Evolutionary conservation across 148 eudicot genomes (phyloP), one percentile per base, ranked within the genome.

Genomic region (Rheum nobile): DNA sequence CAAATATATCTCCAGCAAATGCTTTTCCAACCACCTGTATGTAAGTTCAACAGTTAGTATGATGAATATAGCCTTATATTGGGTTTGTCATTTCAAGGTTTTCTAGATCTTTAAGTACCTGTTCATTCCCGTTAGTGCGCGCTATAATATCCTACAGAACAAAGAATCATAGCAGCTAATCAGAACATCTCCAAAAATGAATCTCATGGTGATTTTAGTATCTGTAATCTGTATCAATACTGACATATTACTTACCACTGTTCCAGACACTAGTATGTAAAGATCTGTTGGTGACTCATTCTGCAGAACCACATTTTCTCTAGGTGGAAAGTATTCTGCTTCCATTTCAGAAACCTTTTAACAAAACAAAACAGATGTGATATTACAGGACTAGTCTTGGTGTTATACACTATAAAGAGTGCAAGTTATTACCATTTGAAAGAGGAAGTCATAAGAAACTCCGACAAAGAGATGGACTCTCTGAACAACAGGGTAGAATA

Each of bases 291-390:
- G 79, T 10, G 94, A 82, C 77, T 93, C 96, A 34, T 87, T 90
- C 32, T 86, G 89, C 77, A 93, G 67, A 79, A 90, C 87, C 5
- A 93, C 88, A 61, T 90, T 96, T 77, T 93, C 98, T 80, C 92
- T 81, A 48, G 98, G 98, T 6, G 98, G 98, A 35, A 89, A 77
- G 75, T 88, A 93, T 71, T 93, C 98, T 0, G 94, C 94, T 80
- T 86, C 89, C 91, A 89, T 89, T 37, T 85, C 87, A 55, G 90
- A 80, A 14, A 90, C 95, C 97, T 92, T 74, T 24, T 54, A 26
- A 34, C 19, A 52, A 73, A 78, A 3, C 41, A 43, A 24, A 44
- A 68, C 34, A 16, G 71, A 6, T 19, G 43, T 68, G 21, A 34
- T 68, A 17, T 11, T 19, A 43, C 14, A 46, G n/a, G 37, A 29